phyloP scores from a whole-genome alignment of 139 green algal species.

The Chlamydomonas asymmetrica region DNA sequence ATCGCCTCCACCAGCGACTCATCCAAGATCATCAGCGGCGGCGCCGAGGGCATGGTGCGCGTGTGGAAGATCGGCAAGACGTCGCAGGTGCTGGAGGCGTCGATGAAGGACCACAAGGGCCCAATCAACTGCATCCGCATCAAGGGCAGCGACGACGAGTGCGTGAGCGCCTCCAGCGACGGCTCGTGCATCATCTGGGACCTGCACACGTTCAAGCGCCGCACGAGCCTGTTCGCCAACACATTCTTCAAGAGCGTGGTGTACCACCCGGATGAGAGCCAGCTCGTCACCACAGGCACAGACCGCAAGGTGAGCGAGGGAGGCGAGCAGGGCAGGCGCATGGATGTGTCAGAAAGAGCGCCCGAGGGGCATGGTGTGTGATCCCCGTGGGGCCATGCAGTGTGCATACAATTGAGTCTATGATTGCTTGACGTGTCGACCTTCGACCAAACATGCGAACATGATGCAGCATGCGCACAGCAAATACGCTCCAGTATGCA shows the following conservation, averaged over 20 bases:
- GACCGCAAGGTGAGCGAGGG: conserved; percentile 79
- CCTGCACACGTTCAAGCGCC: conserved; percentile 66
- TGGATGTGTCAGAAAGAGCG: too few species aligned
- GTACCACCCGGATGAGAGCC: conserved; percentile 83
- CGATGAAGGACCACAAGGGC: conserved; percentile 88
- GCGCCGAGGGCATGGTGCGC: conserved; percentile 66
- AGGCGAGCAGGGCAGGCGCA: too few species aligned
- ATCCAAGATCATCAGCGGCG: conserved; percentile 66
- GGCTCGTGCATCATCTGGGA: conserved; percentile 91
- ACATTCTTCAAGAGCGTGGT: conserved; percentile 79
- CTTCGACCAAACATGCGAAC: too few species aligned
- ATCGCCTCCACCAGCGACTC: conserved; percentile 65
- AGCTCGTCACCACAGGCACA: conserved; percentile 72
- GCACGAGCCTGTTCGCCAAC: conserved; percentile 73
- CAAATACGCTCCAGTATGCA: too few species aligned
- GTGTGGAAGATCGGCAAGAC: conserved; percentile 71
- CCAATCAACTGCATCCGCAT: conserved; percentile 76
- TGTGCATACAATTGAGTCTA: too few species aligned
- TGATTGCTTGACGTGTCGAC: too few species aligned
- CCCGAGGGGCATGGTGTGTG: too few species aligned
- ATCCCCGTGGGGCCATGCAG: too few species aligned
- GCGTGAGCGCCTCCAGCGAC: conserved; percentile 71
- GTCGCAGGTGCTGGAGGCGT: conserved; percentile 66
- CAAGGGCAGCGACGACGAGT: conserved; percentile 64
- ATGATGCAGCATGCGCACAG: too few species aligned